Percentiles rank a stretch among this genome's conserved stretches.
These are phyloP conservation scores for Mucor sp. DNA, from an alignment of 371 early-diverging fungal genomes.

Conservation along the genomic window DNA sequence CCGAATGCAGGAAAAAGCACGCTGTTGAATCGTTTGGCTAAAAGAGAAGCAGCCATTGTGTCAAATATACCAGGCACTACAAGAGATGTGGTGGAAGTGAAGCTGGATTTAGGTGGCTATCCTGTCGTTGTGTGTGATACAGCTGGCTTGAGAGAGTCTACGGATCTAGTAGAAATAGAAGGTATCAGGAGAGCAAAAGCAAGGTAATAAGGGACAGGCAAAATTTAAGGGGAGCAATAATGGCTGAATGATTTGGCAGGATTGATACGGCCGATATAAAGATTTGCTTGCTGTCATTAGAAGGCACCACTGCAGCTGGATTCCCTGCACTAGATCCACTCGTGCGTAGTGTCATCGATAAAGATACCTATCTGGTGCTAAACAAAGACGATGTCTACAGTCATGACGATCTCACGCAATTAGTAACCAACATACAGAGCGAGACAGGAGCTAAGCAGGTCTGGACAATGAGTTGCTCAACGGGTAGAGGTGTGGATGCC, in stretches of 20 bases:
- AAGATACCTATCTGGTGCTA: constrained; percentile 65
- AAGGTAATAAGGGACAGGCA: constrained; percentile 19
- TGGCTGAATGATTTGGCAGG: constrained; percentile 10
- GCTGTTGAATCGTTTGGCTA: constrained; percentile 71
- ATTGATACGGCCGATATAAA: constrained; percentile 49
- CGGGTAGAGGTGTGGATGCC: constrained; percentile 58
- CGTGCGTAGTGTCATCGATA: constrained; percentile 48
- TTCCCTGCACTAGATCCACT: constrained; percentile 39
- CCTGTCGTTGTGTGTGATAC: constrained; percentile 79
- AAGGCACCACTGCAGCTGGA: background rate
- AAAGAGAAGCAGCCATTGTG: constrained; percentile 80
- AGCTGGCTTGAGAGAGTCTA: constrained; percentile 71
- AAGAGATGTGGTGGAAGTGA: constrained; percentile 77
- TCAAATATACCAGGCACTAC: constrained; percentile 83
- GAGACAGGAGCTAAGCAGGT: constrained; percentile 29
- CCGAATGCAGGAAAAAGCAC: constrained; percentile 87
- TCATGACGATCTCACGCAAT: background rate
- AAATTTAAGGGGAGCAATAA: background rate
- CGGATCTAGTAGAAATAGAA: constrained; percentile 72
- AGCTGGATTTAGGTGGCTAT: constrained; percentile 75
- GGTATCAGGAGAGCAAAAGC: constrained; percentile 71
- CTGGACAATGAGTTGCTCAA: constrained; percentile 66
- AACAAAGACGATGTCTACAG: constrained; percentile 64
- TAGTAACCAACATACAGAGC: constrained; percentile 2
- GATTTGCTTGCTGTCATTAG: constrained; percentile 49